phyloP scores from a whole-genome alignment of 148 eudicot species.

The Arbutus unedo region DNA sequence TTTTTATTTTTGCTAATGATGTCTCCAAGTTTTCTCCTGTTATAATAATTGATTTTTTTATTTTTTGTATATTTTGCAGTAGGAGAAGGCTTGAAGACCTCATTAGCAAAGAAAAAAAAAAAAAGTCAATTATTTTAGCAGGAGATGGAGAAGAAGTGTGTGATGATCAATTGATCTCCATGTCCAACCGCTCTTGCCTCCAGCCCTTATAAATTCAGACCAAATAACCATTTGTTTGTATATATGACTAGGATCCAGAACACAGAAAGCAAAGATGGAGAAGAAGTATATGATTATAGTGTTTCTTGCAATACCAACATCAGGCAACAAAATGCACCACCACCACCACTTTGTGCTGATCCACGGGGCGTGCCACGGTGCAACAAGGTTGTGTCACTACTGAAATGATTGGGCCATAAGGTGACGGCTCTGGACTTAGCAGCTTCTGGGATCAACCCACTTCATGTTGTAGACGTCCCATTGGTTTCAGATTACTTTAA shows the following conservation, averaged over 20 bases:
- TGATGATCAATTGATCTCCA: not conserved
- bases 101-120: too few relatives aligned
- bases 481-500: constrained; percentile 14
- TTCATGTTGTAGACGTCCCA: not conserved
- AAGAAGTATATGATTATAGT: not conserved
- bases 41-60: too few relatives aligned
- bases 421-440: constrained; percentile 25
- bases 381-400: constrained; percentile 18
- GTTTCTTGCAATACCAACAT: not conserved
- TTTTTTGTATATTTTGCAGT: too few relatives aligned
- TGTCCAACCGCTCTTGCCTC: not conserved
- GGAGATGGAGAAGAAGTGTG: too few relatives aligned
- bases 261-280: not conserved
- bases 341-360: constrained; percentile 19
- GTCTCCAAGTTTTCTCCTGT: not conserved
- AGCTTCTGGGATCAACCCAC: constrained; percentile 9
- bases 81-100: too few relatives aligned
- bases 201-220: not conserved
- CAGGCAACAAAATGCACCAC: not conserved
- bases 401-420: constrained; percentile 5
- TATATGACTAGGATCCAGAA: not conserved
- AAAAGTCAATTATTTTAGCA: not conserved
- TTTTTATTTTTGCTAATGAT: not conserved
- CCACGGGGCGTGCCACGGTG: constrained; percentile 5
- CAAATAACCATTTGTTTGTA: not conserved